These are phyloP conservation scores for Starmerella sp. DNA, from an alignment of 805 yeast genomes.

Conservation along the genomic window DNA sequence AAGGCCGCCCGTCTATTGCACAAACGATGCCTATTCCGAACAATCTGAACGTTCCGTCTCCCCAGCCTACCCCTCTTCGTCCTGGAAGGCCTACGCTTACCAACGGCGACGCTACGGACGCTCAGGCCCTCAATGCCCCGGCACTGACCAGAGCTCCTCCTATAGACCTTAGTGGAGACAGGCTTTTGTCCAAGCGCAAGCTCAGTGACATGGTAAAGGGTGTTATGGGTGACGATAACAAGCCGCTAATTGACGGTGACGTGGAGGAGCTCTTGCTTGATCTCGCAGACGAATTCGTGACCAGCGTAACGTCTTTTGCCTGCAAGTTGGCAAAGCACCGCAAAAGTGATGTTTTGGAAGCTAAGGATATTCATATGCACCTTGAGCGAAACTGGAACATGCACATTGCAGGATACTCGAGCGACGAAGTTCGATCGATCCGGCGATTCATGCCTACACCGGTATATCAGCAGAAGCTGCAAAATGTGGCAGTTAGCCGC, in stretches of 20 bases:
- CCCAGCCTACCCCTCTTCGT: conserved; percentile 53
- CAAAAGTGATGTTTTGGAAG: conserved; percentile 75
- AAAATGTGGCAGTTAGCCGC: conserved; percentile 28
- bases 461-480: conserved; percentile 32
- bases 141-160: conserved; percentile 67
- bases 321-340: conserved; percentile 92
- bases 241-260: conserved; percentile 85
- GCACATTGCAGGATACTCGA: conserved; percentile 82
- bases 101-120: conserved; percentile 43
- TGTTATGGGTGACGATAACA: conserved; percentile 65
- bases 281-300: conserved; percentile 89
- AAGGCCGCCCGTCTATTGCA: conserved; percentile 6
- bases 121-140: conserved; percentile 62
- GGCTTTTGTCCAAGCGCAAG: conserved; percentile 82
- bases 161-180: conserved; percentile 53
- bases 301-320: conserved; percentile 83
- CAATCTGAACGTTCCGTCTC: conserved; percentile 52
- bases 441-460: conserved; percentile 33
- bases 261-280: conserved; percentile 82
- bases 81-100: conserved; percentile 65
- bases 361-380: conserved; percentile 81
- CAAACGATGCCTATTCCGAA: conserved; percentile 42
- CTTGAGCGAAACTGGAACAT: conserved; percentile 91
- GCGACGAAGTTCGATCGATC: conserved; percentile 69
- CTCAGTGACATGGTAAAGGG: conserved; percentile 75